Evolutionary conservation across 1,284 basidiomycete genomes (phyloP).

Genomic region (Leccinum solheimii): DNA sequence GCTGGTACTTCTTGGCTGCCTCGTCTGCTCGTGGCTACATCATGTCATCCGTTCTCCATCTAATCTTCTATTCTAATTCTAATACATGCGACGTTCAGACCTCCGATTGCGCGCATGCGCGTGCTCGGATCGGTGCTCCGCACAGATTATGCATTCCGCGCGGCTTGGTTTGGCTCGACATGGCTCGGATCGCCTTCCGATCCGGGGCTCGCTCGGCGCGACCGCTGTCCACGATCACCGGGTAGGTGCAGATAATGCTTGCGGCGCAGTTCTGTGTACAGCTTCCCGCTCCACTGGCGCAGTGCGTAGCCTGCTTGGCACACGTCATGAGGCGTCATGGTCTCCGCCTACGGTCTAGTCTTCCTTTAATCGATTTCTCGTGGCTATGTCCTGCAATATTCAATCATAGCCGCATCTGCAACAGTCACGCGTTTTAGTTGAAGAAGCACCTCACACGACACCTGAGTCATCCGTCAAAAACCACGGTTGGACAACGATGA

Average conservation of each 20-base stretch:
- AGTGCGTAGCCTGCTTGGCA: background rate
- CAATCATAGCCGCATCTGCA: background rate
- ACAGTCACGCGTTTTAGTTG: background rate
- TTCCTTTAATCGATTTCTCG: background rate
- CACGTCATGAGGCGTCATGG: background rate
- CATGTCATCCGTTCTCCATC: background rate
- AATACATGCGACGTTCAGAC: background rate
- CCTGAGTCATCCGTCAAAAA: background rate
- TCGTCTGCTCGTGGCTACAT: slow-evolving; percentile 12
- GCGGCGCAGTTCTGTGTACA: background rate
- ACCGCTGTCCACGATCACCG: background rate
- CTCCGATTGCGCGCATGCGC: background rate
- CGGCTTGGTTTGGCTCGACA: background rate
- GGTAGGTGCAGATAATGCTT: background rate
- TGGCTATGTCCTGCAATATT: background rate
- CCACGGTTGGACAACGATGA: background rate
- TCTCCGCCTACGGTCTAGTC: background rate
- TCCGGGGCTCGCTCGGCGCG: background rate
- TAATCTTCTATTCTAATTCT: background rate
- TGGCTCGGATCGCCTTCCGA: background rate
- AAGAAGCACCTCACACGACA: background rate
- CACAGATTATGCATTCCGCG: background rate
- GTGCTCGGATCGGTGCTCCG: background rate
- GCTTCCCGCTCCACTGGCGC: background rate
- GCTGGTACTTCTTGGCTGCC: slow-evolving; percentile 17